Evolutionary conservation across 768 basidiomycete species (phyloP), one percentile per base, ranked within the genome.

Genomic region (Tricholoma hemisulphureum): DNA sequence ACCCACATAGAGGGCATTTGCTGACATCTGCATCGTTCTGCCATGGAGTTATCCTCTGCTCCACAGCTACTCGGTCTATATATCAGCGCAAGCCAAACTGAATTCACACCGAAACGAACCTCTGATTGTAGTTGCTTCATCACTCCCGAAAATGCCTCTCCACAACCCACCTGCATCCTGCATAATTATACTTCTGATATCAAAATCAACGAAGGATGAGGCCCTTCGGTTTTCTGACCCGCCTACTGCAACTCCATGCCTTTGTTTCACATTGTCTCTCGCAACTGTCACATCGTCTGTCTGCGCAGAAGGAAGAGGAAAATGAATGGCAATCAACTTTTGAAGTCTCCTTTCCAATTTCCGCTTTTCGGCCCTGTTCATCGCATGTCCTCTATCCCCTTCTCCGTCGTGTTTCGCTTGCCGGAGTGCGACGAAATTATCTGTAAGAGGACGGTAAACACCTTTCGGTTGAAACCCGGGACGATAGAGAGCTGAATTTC

Each of bases 31-130:
- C 77, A 67, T 98, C 96, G 37, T 89, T 86, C 69, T 97, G 86
- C 96, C 96, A 99, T 4, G 93, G 93, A 2, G 97, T 94, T 63
- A 99, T 95, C 43, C 83, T 78, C 71, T 96, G 95, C 71, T 99
- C 96, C 3, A 87, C 88, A 53, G 82, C 88, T 91, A 24, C 55
- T 11, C 31, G 51, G 49, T 24, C 37, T 59, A 45, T 51, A 41
- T 49, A 54, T 51, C 45, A 61, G 29, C 32, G 20, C 59, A 55
- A 55, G 41, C 20, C 56, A 41, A 55, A 3, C 7, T 23, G 37
- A 26, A 18, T 29, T 41, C 46, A 62, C 14, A 20, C 26, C 48
- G 7, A 45, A 58, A 53, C 75, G 52, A 65, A 92, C 92, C 85
- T 76, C 93, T 78, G 48, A 89, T 81, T 61, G 90, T 84, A 16